Percentiles rank a stretch among this genome's conserved stretches.
These are phyloP conservation scores for Pseudogymnoascus sp. DNA, from an alignment of 2,329 filamentous ascomycete genomes.

Conservation along the genomic window DNA sequence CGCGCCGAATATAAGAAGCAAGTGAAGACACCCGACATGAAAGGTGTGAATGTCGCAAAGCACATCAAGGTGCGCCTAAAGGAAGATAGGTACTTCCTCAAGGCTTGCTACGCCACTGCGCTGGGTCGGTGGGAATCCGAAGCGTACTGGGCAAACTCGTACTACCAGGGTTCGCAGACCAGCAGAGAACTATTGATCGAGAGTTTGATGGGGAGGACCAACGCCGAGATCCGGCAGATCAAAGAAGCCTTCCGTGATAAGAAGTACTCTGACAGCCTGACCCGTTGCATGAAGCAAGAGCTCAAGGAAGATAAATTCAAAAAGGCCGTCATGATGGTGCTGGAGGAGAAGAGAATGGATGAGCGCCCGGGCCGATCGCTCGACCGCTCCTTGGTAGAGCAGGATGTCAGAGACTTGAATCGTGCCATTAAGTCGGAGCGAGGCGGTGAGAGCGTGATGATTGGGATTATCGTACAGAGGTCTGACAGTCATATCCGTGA, in stretches of 20 bases:
- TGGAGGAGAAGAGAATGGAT: slow-evolving; percentile 78
- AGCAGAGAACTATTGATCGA: slow-evolving; percentile 88
- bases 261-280: slow-evolving; percentile 74
- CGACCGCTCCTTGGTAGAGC: slow-evolving; percentile 45
- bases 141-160: slow-evolving; percentile 96
- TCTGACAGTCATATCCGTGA: slow-evolving; percentile 77
- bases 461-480: slow-evolving; percentile 70
- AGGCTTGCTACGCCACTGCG: slow-evolving; percentile 82
- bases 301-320: slow-evolving; percentile 96
- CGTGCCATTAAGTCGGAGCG: slow-evolving; percentile 60
- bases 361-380: slow-evolving; percentile 37
- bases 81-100: slow-evolving; percentile 70
- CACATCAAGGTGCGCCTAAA: slow-evolving; percentile 72
- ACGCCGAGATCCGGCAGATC: slow-evolving; percentile 78
- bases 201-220: slow-evolving; percentile 79
- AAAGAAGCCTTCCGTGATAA: slow-evolving; percentile 86
- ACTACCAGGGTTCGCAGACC: slow-evolving; percentile 83
- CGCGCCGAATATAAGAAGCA: slow-evolving; percentile 85
- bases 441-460: slow-evolving; percentile 81
- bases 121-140: slow-evolving; percentile 88
- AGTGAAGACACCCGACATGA: slow-evolving; percentile 70
- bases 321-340: slow-evolving; percentile 69
- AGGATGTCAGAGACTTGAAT: slow-evolving; percentile 66
- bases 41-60: slow-evolving; percentile 77
- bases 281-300: slow-evolving; percentile 82